Base-by-base conservation (phyloP, 164 flowering plant species). In the Chloranthus sessilifolius region DNA sequence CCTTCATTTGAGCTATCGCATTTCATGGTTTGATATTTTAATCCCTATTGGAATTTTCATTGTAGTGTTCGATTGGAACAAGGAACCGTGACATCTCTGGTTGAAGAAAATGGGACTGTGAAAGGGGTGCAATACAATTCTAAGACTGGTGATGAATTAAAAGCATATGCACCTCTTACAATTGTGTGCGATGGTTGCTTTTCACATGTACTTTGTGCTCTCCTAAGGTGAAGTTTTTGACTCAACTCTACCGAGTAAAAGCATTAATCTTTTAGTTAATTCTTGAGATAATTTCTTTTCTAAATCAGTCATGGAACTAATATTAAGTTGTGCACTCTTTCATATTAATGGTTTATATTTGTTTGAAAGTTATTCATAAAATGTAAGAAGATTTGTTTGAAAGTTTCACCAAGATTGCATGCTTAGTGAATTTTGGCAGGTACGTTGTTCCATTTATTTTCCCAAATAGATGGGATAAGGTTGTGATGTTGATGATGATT, bases 111-210 rank as follows among this genome's bases (percentile, higher is more conserved):
- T 2, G 95, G 88, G 27, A 68, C 77, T 19, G 65, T 85, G 15
- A 83, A 57, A 66, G 95, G 95, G 10, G 83, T 85, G 36, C 70
- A 61, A 16, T 83, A 78, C 69, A 87, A 80, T 64, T 72, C 64
- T 7, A 82, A 82, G 55, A 44, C 58, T 56, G 92, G 92, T n/a
- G 61, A 78, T 49, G 88, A 74, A 60, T 25, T 67, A 30, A 61
- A 61, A 35, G 76, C 88, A 20, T 74, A 65, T 65, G 90, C 92
- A 39, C 89, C 96, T 55, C 65, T 87, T 21, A 87, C 96, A n/a
- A 65, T 87, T 54, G 90, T 87, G 11, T 87, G 95, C 48, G 95
- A 87, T 71, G 95, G 92, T 24, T 87, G 95, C 47, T 83, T 81
- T 60, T 87, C 96, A 55, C 84, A 87, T 60, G 88, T 44, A 70